A percentile compares a stretch with the other conserved stretches of the same genome.
Evolutionary conservation across 1,139 yeast species (phyloP).

Genomic region (Saccharomyces hybrid): DNA sequence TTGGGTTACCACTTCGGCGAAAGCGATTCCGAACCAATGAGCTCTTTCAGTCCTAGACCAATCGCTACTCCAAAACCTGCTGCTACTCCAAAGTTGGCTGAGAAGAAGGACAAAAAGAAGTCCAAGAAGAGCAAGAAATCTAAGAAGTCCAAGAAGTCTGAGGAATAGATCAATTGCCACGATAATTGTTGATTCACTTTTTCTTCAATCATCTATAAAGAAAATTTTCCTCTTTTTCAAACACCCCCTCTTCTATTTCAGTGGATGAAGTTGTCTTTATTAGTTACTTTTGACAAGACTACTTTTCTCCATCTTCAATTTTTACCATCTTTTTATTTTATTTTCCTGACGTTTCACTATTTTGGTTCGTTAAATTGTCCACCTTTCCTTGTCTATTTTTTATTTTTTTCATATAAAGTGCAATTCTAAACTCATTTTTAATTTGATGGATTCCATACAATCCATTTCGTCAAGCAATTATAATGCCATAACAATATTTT

Average conservation of each 20-base stretch:
- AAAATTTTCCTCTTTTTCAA: not conserved
- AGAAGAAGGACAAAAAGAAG: slow-evolving; percentile 9
- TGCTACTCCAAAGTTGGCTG: not conserved
- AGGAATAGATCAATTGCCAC: slow-evolving; percentile 4
- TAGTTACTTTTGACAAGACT: not conserved
- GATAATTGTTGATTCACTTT: not conserved
- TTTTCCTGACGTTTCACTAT: not conserved
- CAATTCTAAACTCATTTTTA: not conserved
- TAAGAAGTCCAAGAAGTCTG: slow-evolving; percentile 12
- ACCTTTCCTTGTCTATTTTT: not conserved
- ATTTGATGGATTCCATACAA: not conserved
- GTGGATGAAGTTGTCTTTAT: not conserved
- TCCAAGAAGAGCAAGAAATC: slow-evolving; percentile 8
- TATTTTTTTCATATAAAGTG: not conserved
- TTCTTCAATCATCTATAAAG: slow-evolving; percentile 3
- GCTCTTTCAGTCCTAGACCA: slow-evolving; percentile 1
- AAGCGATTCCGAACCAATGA: not conserved
- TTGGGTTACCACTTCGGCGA: slow-evolving; percentile 7
- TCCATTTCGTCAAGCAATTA: not conserved
- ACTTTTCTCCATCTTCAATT: not conserved
- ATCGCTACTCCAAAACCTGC: slow-evolving; percentile 6
- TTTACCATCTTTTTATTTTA: slow-evolving; percentile 1
- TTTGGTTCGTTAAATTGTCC: not conserved
- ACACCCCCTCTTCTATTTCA: not conserved
- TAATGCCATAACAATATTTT: not conserved